phyloP scores from a whole-genome alignment of 176 grass and related monocot genomes.

The Oryza coarctata region DNA sequence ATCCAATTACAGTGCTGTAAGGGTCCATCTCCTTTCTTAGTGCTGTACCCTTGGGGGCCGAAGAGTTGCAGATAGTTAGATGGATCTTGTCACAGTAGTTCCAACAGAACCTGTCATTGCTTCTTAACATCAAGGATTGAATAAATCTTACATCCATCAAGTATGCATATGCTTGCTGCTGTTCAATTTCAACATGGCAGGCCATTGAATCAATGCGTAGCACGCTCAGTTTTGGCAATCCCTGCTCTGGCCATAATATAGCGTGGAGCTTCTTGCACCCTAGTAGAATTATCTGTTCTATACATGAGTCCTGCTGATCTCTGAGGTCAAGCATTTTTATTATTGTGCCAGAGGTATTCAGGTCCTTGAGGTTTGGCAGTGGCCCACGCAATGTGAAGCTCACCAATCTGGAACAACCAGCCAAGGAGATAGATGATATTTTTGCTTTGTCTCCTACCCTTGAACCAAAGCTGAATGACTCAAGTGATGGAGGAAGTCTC shows the following conservation, averaged over 20 bases:
- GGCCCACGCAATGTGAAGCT: background rate
- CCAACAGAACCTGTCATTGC: fast-evolving
- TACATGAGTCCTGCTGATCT: background rate
- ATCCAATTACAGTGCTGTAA: fast-evolving
- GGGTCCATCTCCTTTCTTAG: background rate
- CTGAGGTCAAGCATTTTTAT: background rate
- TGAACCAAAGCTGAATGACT: background rate
- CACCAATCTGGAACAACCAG: background rate
- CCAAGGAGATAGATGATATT: background rate
- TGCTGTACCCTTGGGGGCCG: background rate
- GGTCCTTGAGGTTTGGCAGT: background rate
- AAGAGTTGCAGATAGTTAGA: background rate
- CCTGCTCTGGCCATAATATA: background rate
- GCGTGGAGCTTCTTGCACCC: background rate
- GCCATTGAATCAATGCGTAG: background rate
- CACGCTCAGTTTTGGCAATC: background rate
- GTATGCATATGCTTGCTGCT: background rate
- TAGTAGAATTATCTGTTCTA: background rate
- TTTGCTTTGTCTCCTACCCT: too few relatives aligned
- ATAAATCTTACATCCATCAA: background rate
- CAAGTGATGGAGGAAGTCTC: background rate
- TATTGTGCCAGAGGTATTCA: background rate
- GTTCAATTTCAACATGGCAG: too few relatives aligned
- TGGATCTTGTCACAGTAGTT: fast-evolving
- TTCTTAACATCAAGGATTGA: background rate